phyloP scores from a whole-genome alignment of 495 filamentous ascomycete genomes.

The Penicillium lagena region DNA sequence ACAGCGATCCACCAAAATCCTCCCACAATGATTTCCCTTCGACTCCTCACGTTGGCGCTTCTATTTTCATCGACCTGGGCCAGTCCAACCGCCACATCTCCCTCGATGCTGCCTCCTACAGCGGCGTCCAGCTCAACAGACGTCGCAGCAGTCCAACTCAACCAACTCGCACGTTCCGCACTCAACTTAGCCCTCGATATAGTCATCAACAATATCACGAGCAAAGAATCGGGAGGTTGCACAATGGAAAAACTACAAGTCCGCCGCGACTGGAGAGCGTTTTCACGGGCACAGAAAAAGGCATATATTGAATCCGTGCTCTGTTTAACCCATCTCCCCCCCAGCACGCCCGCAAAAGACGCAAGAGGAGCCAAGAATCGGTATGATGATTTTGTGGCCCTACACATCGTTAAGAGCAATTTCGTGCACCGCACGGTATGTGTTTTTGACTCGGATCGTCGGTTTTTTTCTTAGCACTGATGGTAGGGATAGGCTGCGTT shows the following conservation, averaged over 20 bases:
- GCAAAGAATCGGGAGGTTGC: slow-evolving; percentile 20
- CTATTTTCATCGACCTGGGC: no score
- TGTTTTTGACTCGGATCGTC: background rate
- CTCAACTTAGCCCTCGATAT: no score
- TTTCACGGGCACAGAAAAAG: slow-evolving; percentile 37
- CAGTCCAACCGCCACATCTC: no score
- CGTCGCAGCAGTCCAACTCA: no score
- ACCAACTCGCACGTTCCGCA: no score
- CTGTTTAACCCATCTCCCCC: slow-evolving; percentile 50
- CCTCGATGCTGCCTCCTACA: no score
- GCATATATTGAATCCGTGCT: slow-evolving; percentile 57
- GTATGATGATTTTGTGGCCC: slow-evolving; percentile 68
- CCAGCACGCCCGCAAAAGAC: slow-evolving; percentile 31
- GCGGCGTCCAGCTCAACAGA: no score
- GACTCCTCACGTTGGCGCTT: no score
- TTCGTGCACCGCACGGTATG: slow-evolving; percentile 53
- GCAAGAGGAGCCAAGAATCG: slow-evolving; percentile 47
- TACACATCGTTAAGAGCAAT: slow-evolving; percentile 59
- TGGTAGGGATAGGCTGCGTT: slow-evolving; percentile 44
- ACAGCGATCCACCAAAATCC: no score
- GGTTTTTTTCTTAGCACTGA: background rate
- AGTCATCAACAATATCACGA: slow-evolving; percentile 5
- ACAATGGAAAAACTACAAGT: slow-evolving; percentile 40
- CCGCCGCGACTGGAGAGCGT: slow-evolving; percentile 41
- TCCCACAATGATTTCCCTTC: no score